Evolutionary conservation across 2,329 filamentous ascomycete species (phyloP), one percentile per base, ranked within the genome.

Genomic region (Akanthomyces uredinophilus): DNA sequence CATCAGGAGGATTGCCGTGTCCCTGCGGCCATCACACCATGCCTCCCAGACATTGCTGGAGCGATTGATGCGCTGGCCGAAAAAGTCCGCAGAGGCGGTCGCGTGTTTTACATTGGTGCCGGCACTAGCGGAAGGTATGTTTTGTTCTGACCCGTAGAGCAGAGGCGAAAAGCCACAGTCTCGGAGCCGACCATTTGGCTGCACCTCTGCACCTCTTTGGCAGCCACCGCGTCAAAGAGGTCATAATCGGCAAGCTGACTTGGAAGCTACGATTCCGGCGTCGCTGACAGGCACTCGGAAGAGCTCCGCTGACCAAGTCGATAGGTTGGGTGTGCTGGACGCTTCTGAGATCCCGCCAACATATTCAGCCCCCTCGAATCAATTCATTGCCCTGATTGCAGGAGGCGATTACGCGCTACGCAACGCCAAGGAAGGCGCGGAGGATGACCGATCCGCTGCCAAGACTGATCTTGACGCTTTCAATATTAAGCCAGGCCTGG

Each of bases 311-410:
- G 22, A 60, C 50, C 20, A 54, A 18, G n/a, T 37, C n/a, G 4
- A 44, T 24, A 77, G 76, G 61, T 68, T 78, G 6, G 75, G 75
- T 4, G 70, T 77, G 35, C 60, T 78, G 27, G 76, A 78, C 64
- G 74, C 74, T 8, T 77, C 76, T 1, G 77, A 78, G 59, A 77
- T 78, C 24, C 73, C 73, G 3, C 76, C 75, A 2, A 78, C 75
- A 0, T 78, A 74, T 59, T 76, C 75, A 8, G 74, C 74, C 11
- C 70, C 74, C 2, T 65, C 70, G 14, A 68, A 64, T 6, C 77
- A 78, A 60, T 79, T 79, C 51, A 64, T 78, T 11, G 75, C 71
- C 3, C 61, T 78, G 16, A 78, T 79, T 47, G 76, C 76, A 0
- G 76, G 76, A 2, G 77, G 76, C 11, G 75, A 78, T 67, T 65